A percentile compares a stretch with the other conserved stretches of the same genome.
phyloP scores from a whole-genome alignment of 371 early-diverging fungal species.

The Nematocida sp. region DNA sequence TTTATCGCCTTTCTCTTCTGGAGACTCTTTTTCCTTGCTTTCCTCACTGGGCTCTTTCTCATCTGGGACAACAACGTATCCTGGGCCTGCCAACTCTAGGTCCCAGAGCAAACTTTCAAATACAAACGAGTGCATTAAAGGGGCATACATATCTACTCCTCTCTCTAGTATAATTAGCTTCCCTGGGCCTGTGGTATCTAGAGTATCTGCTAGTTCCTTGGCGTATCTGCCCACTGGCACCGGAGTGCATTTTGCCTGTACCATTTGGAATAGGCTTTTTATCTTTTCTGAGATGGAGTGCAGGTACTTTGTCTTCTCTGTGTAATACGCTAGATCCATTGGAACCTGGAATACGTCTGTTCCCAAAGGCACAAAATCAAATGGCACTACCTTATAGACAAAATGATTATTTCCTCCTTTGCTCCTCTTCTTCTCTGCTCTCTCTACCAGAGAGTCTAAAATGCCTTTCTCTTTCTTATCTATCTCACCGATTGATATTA shows the following conservation, averaged over 20 bases:
- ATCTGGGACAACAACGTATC: conserved; percentile 45
- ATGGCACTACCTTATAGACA: conserved; percentile 22
- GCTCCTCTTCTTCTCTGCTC: conserved; percentile 29
- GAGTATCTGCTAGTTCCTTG: background rate
- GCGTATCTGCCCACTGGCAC: conserved; percentile 24
- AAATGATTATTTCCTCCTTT: conserved; percentile 15
- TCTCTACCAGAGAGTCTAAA: conserved; percentile 6
- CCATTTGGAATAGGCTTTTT: background rate
- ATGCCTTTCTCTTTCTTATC: background rate
- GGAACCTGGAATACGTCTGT: conserved; percentile 27
- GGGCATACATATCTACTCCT: conserved; percentile 59
- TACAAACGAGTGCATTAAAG: conserved; percentile 62
- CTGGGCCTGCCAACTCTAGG: conserved; percentile 41
- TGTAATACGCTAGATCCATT: conserved; percentile 3
- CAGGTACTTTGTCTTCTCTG: conserved; percentile 1
- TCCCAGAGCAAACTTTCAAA: conserved; percentile 59
- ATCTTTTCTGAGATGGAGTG: background rate
- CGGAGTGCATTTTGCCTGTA: conserved; percentile 12
- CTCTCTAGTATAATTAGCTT: conserved; percentile 59
- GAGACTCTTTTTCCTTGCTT: background rate
- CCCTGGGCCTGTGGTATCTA: conserved; percentile 17
- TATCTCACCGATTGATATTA: conserved; percentile 14
- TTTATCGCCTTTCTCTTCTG: background rate
- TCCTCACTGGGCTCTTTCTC: too few species aligned
- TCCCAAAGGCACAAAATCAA: conserved; percentile 36